Evolutionary conservation across 2,329 filamentous ascomycete species (phyloP), one percentile per base, ranked within the genome.

Genomic region (Hymenoscyphus salicellus): DNA sequence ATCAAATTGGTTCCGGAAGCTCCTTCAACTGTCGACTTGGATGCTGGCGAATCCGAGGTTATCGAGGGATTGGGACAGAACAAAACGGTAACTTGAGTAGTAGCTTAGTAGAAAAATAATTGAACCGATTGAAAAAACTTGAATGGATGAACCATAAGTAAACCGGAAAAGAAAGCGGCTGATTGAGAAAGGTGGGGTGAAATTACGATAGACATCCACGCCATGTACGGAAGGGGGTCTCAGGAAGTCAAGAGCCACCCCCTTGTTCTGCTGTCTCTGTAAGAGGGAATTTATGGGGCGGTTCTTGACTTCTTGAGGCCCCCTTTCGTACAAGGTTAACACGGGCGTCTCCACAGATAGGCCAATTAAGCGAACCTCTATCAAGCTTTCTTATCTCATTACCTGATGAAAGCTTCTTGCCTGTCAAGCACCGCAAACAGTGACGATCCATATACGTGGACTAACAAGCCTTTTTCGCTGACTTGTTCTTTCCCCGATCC

Each of bases 1-100:
- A 67, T 69, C 17, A 36, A 38, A 20, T 61, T 62, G 59, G 43
- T 68, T 64, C 66, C 65, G 7, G 65, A 62, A 26, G 60, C 41
- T 26, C 65, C 65, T 17, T 52, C 32, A 5, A 55, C n/a, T 33
- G n/a, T n/a, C 1, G 65, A 66, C 46, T 36, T 66, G 28, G 65
- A 66, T 59, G 65, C 55, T 38, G 65, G 58, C 3, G 65, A 38
- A 33, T 14, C 49, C 28, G 46, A 52, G 46, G 20, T 52, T 11
- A 52, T 52, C 11, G 46, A 52, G 20, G 46, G 46, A 20, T 10
- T 23, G 46, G 46, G 26, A 23, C 46, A 52, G 46, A 52, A 23
- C 14, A 52, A 52, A 52, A 26, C 46, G 10, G 46, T 52, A 6
- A 11, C 4, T 52, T 52, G 14, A 23, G 11, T 26, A 26, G 46